Evolutionary conservation across 2,329 filamentous ascomycete species (phyloP).

Genomic region (Cladosporium sphaerospermum): DNA sequence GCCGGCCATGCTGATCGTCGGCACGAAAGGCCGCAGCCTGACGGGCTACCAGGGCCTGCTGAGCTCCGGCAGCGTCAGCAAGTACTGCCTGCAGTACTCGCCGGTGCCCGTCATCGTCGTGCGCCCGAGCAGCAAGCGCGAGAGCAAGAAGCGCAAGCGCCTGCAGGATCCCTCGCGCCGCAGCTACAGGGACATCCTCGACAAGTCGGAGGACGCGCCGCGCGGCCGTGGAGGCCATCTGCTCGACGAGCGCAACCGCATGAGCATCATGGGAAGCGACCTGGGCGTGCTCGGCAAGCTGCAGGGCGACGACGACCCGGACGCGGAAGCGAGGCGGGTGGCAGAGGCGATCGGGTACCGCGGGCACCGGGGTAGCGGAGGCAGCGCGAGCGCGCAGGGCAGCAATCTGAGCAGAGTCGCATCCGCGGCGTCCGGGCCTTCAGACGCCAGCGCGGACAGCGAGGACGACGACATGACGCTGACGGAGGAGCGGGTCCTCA

Average conservation of each 20-base stretch:
- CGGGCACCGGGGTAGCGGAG: constrained; percentile 7
- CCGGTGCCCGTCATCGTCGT: constrained; percentile 92
- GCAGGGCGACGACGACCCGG: constrained; percentile 22
- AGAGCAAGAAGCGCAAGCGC: constrained; percentile 85
- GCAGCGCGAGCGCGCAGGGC: constrained; percentile 14
- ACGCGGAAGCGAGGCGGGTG: constrained; percentile 34
- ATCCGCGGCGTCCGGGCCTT: constrained; percentile 23
- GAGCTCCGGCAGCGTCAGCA: constrained; percentile 75
- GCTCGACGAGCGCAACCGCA: constrained; percentile 45
- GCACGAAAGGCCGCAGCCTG: constrained; percentile 76
- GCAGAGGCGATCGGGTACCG: constrained; percentile 33
- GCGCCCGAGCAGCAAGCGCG: constrained; percentile 75
- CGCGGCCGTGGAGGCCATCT: constrained; percentile 45
- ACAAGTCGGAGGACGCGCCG: constrained; percentile 46
- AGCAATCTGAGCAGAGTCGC: constrained; percentile 21
- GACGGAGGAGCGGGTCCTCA: constrained; percentile 22
- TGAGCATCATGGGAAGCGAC: constrained; percentile 38
- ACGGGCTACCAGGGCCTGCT: constrained; percentile 81
- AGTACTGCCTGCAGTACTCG: constrained; percentile 90
- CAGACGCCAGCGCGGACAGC: constrained; percentile 16
- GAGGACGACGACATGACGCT: constrained; percentile 9
- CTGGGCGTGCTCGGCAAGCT: constrained; percentile 28
- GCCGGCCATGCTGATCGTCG: constrained; percentile 84
- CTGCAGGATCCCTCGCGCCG: constrained; percentile 68
- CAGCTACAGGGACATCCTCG: constrained; percentile 71